Evolutionary conservation across 495 filamentous ascomycete genomes (phyloP), one percentile per base, ranked within the genome.

Genomic region (Xylaria venustula): DNA sequence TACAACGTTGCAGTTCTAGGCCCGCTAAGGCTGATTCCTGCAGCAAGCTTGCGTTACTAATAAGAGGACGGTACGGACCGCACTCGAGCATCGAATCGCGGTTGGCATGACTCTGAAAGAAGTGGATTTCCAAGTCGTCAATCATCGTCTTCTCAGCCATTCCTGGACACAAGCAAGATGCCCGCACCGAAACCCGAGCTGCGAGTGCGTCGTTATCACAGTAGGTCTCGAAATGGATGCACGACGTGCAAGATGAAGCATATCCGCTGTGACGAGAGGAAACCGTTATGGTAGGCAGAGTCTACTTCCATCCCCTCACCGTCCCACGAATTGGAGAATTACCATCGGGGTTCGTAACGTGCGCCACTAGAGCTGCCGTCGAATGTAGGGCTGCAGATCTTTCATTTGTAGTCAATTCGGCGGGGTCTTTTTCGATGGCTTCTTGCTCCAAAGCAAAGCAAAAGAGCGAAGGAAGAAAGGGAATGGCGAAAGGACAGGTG

Each of bases 261-360:
- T 76, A 91, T 92, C 65, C 84, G 89, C 46, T 92, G 89, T 71
- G 89, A 92, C 66, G 89, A 92, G 70, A 86, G 77, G 23, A 90
- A 88, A 62, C 89, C 88, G 9, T 88, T 91, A 80, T 92, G 89
- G 89, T 91, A 76, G 62, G 73, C 67, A 61, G 41, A 48, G 40
- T 61, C 42, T 47, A 55, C 34, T 53, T 45, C 25, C 28, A 36
- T 52, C 47, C 46, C 32, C 22, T 54, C 41, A 47, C 49, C 14
- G 46, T 53, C 11, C 30, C 53, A 28, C 53, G 22, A 54, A 30
- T 19, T 54, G 63, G 37, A 30, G 19, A 23, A 22, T 20, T 19
- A 51, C 5, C 32, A n/a, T 36, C 11, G 30, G 30, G 23, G 32
- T 25, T 37, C 42, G 41, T 34, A 20, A 57, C n/a, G n/a, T 23